Evolutionary conservation across 768 basidiomycete species (phyloP).

Genomic region (Boletus tomentosulus): DNA sequence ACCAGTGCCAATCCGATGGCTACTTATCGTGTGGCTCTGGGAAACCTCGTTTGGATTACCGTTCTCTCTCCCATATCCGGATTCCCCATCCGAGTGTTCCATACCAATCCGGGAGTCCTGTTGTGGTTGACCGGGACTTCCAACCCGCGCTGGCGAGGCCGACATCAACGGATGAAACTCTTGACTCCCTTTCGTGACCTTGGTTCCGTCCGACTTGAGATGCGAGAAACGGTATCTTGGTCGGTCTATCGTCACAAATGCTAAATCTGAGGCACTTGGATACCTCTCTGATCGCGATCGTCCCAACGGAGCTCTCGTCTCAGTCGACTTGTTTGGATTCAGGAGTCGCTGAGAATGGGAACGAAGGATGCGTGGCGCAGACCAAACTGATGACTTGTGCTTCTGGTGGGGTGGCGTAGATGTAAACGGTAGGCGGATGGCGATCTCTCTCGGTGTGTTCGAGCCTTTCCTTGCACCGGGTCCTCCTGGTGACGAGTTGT

Average conservation of each 20-base stretch:
- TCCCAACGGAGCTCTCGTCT: conserved; percentile 5
- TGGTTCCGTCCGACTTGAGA: conserved; percentile 9
- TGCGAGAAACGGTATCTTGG: conserved; percentile 18
- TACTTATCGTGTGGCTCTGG: neutral
- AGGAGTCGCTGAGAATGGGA: conserved; percentile 22
- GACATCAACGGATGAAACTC: neutral
- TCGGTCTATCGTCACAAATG: conserved; percentile 20
- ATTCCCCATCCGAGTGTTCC: neutral
- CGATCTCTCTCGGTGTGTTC: conserved; percentile 10
- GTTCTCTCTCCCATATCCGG: conserved; percentile 3
- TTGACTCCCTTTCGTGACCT: neutral
- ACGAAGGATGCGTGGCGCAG: conserved; percentile 22
- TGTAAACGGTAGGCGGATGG: conserved; percentile 24
- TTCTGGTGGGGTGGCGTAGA: conserved; percentile 14
- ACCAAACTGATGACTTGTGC: conserved; percentile 1
- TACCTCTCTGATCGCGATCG: conserved; percentile 27
- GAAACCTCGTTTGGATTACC: neutral
- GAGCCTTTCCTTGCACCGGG: neutral
- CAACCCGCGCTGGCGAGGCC: neutral
- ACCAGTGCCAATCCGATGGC: neutral
- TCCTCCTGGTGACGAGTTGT: neutral
- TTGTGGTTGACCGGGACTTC: neutral
- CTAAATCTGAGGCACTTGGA: conserved; percentile 16
- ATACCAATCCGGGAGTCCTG: neutral
- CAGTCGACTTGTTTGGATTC: neutral